Percentiles rank a stretch among this genome's conserved stretches.
Evolutionary conservation across 2,329 filamentous ascomycete genomes (phyloP).

Genomic region (Clarireedia paspali): DNA sequence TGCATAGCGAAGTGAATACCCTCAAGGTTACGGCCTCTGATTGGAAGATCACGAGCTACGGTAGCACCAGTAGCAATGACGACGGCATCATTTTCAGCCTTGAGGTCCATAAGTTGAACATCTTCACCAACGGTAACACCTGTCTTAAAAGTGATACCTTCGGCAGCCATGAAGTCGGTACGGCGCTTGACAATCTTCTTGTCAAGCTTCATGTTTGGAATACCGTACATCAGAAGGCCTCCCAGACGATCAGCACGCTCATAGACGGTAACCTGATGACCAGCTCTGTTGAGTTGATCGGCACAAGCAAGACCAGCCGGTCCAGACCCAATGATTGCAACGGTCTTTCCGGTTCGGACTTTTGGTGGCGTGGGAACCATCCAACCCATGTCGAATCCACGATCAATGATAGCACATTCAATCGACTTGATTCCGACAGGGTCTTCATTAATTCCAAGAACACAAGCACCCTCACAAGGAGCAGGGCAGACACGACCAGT

Average conservation of each 20-base stretch:
- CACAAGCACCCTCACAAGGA: slow-evolving; percentile 92
- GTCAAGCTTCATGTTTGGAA: slow-evolving; percentile 99
- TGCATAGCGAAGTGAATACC: slow-evolving; percentile 97
- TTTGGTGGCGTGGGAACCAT: slow-evolving; percentile 78
- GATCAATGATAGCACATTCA: slow-evolving; percentile 95
- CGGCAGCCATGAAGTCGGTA: slow-evolving; percentile 87
- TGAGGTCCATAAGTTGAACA: slow-evolving; percentile 62
- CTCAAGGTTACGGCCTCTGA: slow-evolving; percentile 78
- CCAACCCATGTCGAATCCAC: slow-evolving; percentile 97
- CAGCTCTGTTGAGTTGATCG: slow-evolving; percentile 90
- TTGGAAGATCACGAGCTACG: slow-evolving; percentile 85
- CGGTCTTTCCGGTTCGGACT: slow-evolving; percentile 76
- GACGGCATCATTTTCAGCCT: slow-evolving; percentile 70
- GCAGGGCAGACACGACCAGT: slow-evolving; percentile 95
- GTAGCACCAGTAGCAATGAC: slow-evolving; percentile 90
- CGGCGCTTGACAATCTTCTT: slow-evolving; percentile 95
- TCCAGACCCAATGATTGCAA: slow-evolving; percentile 87
- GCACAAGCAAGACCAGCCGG: slow-evolving; percentile 84
- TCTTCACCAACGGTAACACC: slow-evolving; percentile 72
- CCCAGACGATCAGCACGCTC: slow-evolving; percentile 87
- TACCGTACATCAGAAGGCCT: slow-evolving; percentile 95
- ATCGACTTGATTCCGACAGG: slow-evolving; percentile 98
- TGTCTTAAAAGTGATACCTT: slow-evolving; percentile 78
- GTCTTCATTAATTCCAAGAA: slow-evolving; percentile 93
- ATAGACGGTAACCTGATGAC: slow-evolving; percentile 82